These are phyloP conservation scores for Curvularia spicifera DNA, from an alignment of 2,329 filamentous ascomycete genomes.

Conservation along the genomic window DNA sequence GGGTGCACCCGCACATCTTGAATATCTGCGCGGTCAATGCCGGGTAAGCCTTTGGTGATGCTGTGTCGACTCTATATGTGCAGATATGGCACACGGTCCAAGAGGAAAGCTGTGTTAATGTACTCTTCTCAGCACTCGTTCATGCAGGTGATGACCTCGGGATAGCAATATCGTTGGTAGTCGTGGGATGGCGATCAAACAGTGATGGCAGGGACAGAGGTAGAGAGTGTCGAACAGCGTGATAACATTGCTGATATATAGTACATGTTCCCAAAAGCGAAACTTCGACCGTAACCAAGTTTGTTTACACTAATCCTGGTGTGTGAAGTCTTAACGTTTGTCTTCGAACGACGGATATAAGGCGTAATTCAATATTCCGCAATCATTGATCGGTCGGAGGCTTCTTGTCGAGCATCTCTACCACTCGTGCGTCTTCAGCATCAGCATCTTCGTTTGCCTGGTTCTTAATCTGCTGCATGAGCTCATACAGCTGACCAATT, in stretches of 20 bases:
- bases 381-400: slow-evolving; percentile 38
- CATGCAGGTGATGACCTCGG: background rate
- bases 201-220: slow-evolving; percentile 4
- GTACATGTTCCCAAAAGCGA: slow-evolving; percentile 9
- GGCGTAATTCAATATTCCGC: slow-evolving; percentile 13
- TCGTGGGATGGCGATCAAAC: slow-evolving; percentile 1
- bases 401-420: slow-evolving; percentile 43
- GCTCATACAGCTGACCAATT: slow-evolving; percentile 88
- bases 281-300: slow-evolving; percentile 18
- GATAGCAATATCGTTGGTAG: background rate
- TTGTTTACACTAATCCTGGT: slow-evolving; percentile 11
- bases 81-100: background rate
- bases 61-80: too few species aligned
- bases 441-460: slow-evolving; percentile 58
- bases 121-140: background rate
- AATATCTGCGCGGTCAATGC: background rate
- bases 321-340: slow-evolving; percentile 27
- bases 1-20: slow-evolving; percentile 56
- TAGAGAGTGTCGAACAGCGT: slow-evolving; percentile 12
- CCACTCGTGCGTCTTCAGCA: slow-evolving; percentile 24
- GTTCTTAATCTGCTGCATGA: slow-evolving; percentile 81
- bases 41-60: background rate
- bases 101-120: background rate
- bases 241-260: slow-evolving; percentile 30
- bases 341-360: slow-evolving; percentile 6